phyloP scores from a whole-genome alignment of 257 asterid species.

The Jacaranda mimosifolia region DNA sequence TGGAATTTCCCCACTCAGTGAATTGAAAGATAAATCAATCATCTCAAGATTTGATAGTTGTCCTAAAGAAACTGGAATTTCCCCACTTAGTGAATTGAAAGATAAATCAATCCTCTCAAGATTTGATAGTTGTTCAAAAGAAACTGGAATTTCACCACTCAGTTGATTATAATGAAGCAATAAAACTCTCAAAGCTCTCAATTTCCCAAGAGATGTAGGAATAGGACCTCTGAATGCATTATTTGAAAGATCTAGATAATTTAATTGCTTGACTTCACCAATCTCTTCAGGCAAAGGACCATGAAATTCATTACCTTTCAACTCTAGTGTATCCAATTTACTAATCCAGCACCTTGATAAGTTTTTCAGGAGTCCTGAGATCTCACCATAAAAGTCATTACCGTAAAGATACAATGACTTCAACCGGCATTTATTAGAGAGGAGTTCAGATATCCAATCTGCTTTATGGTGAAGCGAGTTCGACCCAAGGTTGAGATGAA shows the following conservation, averaged over 20 bases:
- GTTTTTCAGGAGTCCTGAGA: constrained; percentile 3
- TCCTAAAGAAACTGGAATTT: not conserved
- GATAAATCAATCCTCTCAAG: too few species aligned
- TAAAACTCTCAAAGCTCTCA: too few species aligned
- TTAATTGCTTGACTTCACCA: not conserved
- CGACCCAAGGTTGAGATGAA: not conserved
- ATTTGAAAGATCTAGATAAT: too few species aligned
- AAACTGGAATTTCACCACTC: too few species aligned
- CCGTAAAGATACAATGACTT: not conserved
- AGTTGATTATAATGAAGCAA: not conserved
- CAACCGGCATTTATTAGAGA: not conserved
- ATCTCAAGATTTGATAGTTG: not conserved
- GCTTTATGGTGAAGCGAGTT: not conserved
- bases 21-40: not conserved
- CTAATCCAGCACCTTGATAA: not conserved
- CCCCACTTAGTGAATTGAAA: not conserved
- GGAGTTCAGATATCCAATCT: constrained; percentile 1
- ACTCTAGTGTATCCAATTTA: not conserved
- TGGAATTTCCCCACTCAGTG: not conserved
- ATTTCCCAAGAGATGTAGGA: not conserved
- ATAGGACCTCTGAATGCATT: not conserved
- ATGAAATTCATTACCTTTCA: not conserved
- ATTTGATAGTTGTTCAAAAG: not conserved
- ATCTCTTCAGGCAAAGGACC: not conserved
- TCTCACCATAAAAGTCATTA: constrained; percentile 1